phyloP scores from a whole-genome alignment of 169 alveolate species.

The Eimeria acervulina region DNA sequence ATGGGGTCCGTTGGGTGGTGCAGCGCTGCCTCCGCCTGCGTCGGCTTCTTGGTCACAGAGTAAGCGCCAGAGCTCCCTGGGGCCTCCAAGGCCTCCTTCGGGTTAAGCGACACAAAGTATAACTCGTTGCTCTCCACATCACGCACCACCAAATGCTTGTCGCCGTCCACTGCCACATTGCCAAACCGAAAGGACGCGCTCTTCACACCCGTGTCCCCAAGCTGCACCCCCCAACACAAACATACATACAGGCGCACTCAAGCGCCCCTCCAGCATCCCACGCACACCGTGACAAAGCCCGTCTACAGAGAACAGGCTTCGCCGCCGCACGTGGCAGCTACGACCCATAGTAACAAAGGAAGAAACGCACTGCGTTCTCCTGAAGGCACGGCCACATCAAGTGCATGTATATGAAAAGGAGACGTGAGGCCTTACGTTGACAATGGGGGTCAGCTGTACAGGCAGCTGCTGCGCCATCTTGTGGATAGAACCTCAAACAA shows the following conservation, averaged over 20 bases:
- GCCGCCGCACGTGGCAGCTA: background rate
- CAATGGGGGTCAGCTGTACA: slow-evolving; percentile 78
- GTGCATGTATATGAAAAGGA: background rate
- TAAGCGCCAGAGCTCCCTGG: slow-evolving; percentile 59
- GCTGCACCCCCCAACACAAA: slow-evolving; percentile 56
- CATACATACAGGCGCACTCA: background rate
- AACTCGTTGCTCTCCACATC: slow-evolving; percentile 85
- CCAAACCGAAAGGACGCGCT: slow-evolving; percentile 87
- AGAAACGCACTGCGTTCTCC: background rate
- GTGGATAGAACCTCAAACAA: background rate
- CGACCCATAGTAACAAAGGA: background rate
- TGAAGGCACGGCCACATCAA: background rate
- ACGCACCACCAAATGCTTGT: slow-evolving; percentile 85
- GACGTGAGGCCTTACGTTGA: slow-evolving; percentile 74
- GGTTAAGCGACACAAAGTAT: slow-evolving; percentile 88
- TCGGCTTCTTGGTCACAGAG: slow-evolving; percentile 94
- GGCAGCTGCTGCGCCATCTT: slow-evolving; percentile 85
- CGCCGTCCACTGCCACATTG: slow-evolving; percentile 87
- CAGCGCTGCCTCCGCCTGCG: slow-evolving; percentile 98
- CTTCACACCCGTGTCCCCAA: slow-evolving; percentile 84
- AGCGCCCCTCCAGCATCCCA: background rate
- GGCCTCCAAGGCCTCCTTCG: slow-evolving; percentile 84
- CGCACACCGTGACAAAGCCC: background rate
- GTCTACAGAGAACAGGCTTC: background rate
- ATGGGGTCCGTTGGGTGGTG: slow-evolving; percentile 96